Conservation (phyloP, 495 filamentous ascomycete species). For the Melanomma pulvis-pyrius region DNA sequence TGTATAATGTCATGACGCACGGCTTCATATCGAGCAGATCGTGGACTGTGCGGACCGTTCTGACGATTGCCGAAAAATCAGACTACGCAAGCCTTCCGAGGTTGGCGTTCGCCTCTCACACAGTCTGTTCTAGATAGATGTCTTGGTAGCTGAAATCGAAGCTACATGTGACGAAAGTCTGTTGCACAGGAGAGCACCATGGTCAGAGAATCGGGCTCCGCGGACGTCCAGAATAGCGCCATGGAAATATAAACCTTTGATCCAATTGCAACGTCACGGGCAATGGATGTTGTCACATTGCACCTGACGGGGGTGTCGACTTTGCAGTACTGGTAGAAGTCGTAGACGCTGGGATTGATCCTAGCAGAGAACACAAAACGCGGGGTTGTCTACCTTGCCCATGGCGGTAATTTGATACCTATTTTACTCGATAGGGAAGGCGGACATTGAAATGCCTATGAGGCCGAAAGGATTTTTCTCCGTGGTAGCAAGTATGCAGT, state of each 20-base stretch:
- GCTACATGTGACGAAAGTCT: not conserved
- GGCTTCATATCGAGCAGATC: not conserved
- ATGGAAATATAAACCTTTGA: constrained; percentile 10
- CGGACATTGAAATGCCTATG: not conserved
- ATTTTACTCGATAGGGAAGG: constrained; percentile 9
- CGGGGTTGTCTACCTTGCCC: constrained; percentile 4
- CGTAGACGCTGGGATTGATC: constrained; percentile 6
- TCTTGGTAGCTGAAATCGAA: not conserved
- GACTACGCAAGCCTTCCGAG: not conserved
- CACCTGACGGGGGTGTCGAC: not conserved
- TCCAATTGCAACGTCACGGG: constrained; percentile 28
- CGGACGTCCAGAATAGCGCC: constrained; percentile 16
- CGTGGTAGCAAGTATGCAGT: not conserved
- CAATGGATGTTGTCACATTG: constrained; percentile 1
- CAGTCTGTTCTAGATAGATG: not conserved
- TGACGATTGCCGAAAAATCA: constrained; percentile 2
- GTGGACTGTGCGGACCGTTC: not conserved
- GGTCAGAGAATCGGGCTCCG: constrained; percentile 10
- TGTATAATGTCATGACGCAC: constrained; percentile 16
- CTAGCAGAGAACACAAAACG: constrained; percentile 1
- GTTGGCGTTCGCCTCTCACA: not conserved
- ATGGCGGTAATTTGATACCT: constrained; percentile 4
- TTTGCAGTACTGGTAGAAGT: not conserved
- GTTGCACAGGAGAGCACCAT: constrained; percentile 11
- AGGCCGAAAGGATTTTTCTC: constrained; percentile 6